Conservation (phyloP, 2,329 filamentous ascomycete genomes). For the Aspergillus sp. region DNA sequence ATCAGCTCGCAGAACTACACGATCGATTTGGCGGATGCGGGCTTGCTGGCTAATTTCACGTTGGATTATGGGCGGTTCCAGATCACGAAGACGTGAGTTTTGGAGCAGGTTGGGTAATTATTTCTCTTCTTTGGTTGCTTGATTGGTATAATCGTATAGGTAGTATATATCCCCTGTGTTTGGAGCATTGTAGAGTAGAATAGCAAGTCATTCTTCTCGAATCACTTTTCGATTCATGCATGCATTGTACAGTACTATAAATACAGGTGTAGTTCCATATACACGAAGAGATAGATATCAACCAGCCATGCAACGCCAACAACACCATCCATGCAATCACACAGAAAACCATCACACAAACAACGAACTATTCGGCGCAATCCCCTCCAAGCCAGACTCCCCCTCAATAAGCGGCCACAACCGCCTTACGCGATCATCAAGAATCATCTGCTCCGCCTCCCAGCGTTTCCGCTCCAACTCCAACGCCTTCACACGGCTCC, state of each 20-base stretch:
- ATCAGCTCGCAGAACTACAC: slow-evolving; percentile 11
- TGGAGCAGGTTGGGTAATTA: not conserved
- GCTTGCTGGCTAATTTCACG: slow-evolving; percentile 26
- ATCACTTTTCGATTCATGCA: not conserved
- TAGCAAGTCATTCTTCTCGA: too few relatives aligned
- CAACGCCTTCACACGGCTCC: slow-evolving; percentile 26
- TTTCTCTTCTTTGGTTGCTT: not conserved
- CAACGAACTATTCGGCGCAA: slow-evolving; percentile 29
- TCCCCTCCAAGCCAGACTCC: slow-evolving; percentile 25
- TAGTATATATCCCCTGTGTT: too few relatives aligned
- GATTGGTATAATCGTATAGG: too few relatives aligned
- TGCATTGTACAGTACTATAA: not conserved
- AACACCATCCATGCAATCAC: not conserved
- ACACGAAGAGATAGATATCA: not conserved
- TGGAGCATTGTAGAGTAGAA: too few relatives aligned
- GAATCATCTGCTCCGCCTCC: slow-evolving; percentile 39
- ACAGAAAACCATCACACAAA: slow-evolving; percentile 12
- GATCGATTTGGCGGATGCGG: slow-evolving; percentile 19
- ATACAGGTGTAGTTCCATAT: not conserved
- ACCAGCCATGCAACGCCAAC: not conserved
- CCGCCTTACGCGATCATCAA: slow-evolving; percentile 33
- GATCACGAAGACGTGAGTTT: not conserved
- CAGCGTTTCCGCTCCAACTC: slow-evolving; percentile 32
- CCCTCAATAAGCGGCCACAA: slow-evolving; percentile 31
- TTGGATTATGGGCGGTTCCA: slow-evolving; percentile 32